phyloP scores from a whole-genome alignment of 208 protist species.

The Crithidia mellificae region DNA sequence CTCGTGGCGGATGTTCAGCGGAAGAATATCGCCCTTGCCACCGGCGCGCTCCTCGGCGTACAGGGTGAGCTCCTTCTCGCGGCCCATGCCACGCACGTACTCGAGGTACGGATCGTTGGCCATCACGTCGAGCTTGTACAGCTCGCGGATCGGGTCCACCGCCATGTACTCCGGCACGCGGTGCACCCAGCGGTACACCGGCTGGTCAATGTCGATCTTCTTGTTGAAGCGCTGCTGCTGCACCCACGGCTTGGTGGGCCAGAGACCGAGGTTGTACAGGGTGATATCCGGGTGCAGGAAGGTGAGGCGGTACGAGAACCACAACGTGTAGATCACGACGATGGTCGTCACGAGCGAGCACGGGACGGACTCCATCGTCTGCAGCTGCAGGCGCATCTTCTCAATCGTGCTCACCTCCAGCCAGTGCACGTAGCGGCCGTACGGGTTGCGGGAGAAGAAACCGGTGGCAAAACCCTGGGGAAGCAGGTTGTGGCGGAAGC shows the following conservation, averaged over 20 bases:
- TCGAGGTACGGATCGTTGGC: constrained; percentile 85
- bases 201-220: constrained; percentile 79
- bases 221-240: constrained; percentile 88
- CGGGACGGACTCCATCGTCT: constrained; percentile 65
- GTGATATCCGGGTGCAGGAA: constrained; percentile 87
- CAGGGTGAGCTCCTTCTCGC: constrained; percentile 70
- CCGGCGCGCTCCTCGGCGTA: constrained; percentile 40
- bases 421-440: constrained; percentile 84
- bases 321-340: constrained; percentile 60
- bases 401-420: constrained; percentile 86
- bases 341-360: constrained; percentile 44
- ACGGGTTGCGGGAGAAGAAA: constrained; percentile 85
- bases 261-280: constrained; percentile 81
- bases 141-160: constrained; percentile 60
- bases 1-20: constrained; percentile 57
- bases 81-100: constrained; percentile 75
- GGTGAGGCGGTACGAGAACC: constrained; percentile 74
- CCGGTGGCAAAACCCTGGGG: constrained; percentile 65
- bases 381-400: constrained; percentile 72
- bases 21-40: constrained; percentile 55
- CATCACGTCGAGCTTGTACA: constrained; percentile 61
- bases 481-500: constrained; percentile 82
- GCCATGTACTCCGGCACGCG: constrained; percentile 71
- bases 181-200: constrained; percentile 83
- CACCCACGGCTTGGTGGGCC: constrained; percentile 82